These are phyloP conservation scores for Chytriomyces confervae DNA, from an alignment of 192 early-diverging fungal genomes.

Conservation along the genomic window DNA sequence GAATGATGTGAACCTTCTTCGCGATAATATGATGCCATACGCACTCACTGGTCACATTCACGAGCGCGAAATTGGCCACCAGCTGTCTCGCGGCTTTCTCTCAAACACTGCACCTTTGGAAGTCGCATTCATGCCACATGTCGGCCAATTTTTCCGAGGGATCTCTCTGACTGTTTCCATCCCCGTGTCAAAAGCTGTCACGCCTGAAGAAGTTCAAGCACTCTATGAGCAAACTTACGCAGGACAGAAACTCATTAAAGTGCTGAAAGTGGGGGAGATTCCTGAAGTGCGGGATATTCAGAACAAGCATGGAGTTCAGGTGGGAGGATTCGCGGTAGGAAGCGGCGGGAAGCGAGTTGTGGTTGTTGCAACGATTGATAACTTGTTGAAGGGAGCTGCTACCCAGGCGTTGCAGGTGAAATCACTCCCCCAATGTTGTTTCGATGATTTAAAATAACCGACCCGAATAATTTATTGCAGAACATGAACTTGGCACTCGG, in stretches of 20 bases:
- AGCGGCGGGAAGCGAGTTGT: slow-evolving; percentile 75
- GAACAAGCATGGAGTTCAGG: slow-evolving; percentile 84
- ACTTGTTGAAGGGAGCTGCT: slow-evolving; percentile 97
- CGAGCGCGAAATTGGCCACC: slow-evolving; percentile 88
- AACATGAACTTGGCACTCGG: slow-evolving; percentile 95
- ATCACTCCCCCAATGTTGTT: background rate
- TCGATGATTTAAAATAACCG: background rate
- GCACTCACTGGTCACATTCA: slow-evolving; percentile 94
- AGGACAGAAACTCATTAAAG: slow-evolving; percentile 82
- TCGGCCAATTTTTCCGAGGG: slow-evolving; percentile 94
- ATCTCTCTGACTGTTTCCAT: slow-evolving; percentile 89
- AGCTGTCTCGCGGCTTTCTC: slow-evolving; percentile 39
- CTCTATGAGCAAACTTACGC: slow-evolving; percentile 75
- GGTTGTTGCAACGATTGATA: slow-evolving; percentile 92
- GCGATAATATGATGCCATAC: slow-evolving; percentile 92
- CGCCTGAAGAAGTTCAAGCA: slow-evolving; percentile 70
- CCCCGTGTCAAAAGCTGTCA: slow-evolving; percentile 81
- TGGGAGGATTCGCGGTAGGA: slow-evolving; percentile 94
- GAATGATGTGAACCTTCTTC: slow-evolving; percentile 86
- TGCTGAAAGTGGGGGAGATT: slow-evolving; percentile 67
- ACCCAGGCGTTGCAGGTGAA: slow-evolving; percentile 93
- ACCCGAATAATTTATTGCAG: background rate
- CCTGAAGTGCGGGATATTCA: slow-evolving; percentile 90
- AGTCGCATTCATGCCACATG: slow-evolving; percentile 88
- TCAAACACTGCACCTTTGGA: background rate